Evolutionary conservation across 2,329 filamentous ascomycete species (phyloP), one percentile per base, ranked within the genome.

Genomic region (Hypomyces perniciosus): DNA sequence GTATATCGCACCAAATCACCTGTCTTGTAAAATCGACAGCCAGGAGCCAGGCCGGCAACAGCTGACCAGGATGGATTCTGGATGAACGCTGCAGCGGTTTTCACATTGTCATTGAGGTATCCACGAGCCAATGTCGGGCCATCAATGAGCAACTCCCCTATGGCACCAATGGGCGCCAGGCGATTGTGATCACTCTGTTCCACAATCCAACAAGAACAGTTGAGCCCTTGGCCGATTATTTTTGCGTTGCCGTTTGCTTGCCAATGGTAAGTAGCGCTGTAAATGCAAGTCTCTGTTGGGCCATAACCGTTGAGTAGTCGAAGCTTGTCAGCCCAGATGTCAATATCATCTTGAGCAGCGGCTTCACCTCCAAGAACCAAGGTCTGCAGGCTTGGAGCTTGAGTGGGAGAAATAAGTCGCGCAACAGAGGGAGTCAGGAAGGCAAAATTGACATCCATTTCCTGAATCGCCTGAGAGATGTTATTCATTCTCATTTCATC

Each of bases 91-190:
- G 68, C 67, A 8, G 64, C 59, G 0, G 76, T 78, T 54, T 75
- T 73, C n/a, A 62, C 62, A 0, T 63, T 60, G 13, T 75, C 68
- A 41, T 75, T 72, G 26, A 77, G 61, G 52, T 80, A 80, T 12
- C 74, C 74, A 34, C 70, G 63, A 13, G 70, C 73, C n/a, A 79
- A 62, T 8, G 68, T 68, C 4, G 73, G 72, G 1, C 71, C 70
- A 38, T 65, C 65, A 39, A 72, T 58, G 4, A 66, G 50, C 10
- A 69, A 50, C 48, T 69, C 67, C 7, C 67, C 67, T 0, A 58
- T 53, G 5, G 53, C 58, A 2, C 65, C 66, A 7, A 67, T 46
- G 1, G 62, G 60, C 1, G 56, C 46, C 8, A 67, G 46, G 6
- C 30, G 9, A 34, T 44, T 33, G 10, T 44, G 42, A n/a, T 48